These are phyloP conservation scores for Brassica incana DNA, from an alignment of 345 rosid genomes.

Conservation along the genomic window DNA sequence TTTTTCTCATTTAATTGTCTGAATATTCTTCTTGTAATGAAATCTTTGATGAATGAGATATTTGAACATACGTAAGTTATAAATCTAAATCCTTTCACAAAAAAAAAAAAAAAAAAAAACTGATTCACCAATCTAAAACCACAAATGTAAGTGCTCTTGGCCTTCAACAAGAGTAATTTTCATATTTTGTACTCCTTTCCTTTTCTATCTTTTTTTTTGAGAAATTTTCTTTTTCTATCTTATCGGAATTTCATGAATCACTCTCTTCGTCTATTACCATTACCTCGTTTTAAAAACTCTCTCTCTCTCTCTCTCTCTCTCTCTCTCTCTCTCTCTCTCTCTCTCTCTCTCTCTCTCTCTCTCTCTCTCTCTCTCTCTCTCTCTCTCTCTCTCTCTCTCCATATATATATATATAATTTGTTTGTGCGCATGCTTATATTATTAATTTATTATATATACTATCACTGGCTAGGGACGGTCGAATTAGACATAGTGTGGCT, in stretches of 20 bases:
- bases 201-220: slow-evolving; percentile 8
- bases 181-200: slow-evolving; percentile 29
- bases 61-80: not conserved
- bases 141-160: slow-evolving; percentile 25
- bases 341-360: not conserved
- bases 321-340: no score
- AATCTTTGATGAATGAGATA: slow-evolving; percentile 30
- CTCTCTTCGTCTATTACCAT: slow-evolving; percentile 28
- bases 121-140: slow-evolving; percentile 24
- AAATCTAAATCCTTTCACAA: not conserved
- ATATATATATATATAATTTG: not conserved
- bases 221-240: slow-evolving; percentile 1
- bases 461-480: slow-evolving; percentile 29
- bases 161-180: slow-evolving; percentile 24
- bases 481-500: slow-evolving; percentile 7
- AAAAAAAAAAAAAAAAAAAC: not conserved
- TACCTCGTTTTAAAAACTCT: slow-evolving; percentile 31
- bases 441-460: no score
- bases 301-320: not conserved
- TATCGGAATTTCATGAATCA: slow-evolving; percentile 36
- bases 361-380: no score
- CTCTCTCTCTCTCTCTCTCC: no score
- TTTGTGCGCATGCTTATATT: not conserved
- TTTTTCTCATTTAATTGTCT: not conserved
- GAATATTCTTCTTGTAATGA: slow-evolving; percentile 27